A percentile compares a stretch with the other conserved stretches of the same genome.
These are phyloP conservation scores for Umbelopsis sp. DNA, from an alignment of 192 early-diverging fungal genomes.

Conservation along the genomic window DNA sequence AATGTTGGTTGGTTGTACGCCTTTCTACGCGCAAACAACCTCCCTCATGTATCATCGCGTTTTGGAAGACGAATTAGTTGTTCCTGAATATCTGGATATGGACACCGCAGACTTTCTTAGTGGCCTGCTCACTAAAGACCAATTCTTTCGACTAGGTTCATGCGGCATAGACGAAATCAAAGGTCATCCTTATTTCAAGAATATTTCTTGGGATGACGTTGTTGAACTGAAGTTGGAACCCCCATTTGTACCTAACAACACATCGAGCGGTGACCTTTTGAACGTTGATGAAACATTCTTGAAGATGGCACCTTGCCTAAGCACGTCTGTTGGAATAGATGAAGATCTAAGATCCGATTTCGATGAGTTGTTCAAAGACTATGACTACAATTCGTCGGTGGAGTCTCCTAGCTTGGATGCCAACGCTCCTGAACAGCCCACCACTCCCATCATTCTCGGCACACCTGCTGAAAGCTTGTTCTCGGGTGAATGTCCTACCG, in stretches of 20 bases:
- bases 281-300: conserved; percentile 61
- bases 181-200: conserved; percentile 70
- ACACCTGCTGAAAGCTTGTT: neutral
- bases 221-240: conserved; percentile 57
- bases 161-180: conserved; percentile 70
- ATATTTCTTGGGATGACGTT: conserved; percentile 73
- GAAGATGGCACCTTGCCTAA: conserved; percentile 47
- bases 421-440: neutral
- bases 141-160: conserved; percentile 64
- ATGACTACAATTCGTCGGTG: neutral
- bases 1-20: conserved; percentile 79
- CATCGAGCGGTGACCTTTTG: conserved; percentile 49
- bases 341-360: conserved; percentile 1
- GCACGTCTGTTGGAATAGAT: conserved; percentile 18
- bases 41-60: conserved; percentile 56
- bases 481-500: neutral
- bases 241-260: conserved; percentile 63
- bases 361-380: conserved; percentile 4
- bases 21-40: conserved; percentile 59
- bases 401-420: neutral
- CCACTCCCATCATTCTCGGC: neutral
- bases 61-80: conserved; percentile 51
- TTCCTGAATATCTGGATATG: conserved; percentile 44
- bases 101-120: conserved; percentile 45
- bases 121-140: conserved; percentile 55